Evolutionary conservation across 1,284 basidiomycete species (phyloP).

Genomic region (Kalmanozyma brasiliensis): DNA sequence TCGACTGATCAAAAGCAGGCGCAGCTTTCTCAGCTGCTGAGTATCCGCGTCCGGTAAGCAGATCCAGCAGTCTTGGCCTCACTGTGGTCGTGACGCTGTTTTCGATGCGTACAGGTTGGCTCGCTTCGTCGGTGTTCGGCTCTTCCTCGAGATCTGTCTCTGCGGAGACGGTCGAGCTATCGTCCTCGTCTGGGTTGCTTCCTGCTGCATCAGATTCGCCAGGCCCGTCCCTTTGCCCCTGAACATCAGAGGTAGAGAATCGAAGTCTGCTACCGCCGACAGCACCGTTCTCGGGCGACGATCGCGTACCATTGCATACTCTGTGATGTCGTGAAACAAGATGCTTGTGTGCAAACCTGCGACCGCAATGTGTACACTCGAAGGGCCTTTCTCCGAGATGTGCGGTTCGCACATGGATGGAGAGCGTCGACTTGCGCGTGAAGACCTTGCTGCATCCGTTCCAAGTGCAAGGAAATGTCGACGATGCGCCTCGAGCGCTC

Average conservation of each 20-base stretch:
- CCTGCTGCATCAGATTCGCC: slow-evolving; percentile 5
- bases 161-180: neutral
- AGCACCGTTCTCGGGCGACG: slow-evolving; percentile 11
- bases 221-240: neutral
- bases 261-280: slow-evolving; percentile 28
- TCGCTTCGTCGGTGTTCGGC: neutral
- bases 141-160: neutral
- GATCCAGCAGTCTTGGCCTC: slow-evolving; percentile 28
- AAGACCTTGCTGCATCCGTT: slow-evolving; percentile 44
- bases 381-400: slow-evolving; percentile 53
- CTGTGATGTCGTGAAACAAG: slow-evolving; percentile 47
- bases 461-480: slow-evolving; percentile 29
- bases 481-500: slow-evolving; percentile 1
- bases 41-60: slow-evolving; percentile 44
- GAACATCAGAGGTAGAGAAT: slow-evolving; percentile 13
- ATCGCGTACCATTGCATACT: slow-evolving; percentile 11
- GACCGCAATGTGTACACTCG: slow-evolving; percentile 41
- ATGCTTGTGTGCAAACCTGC: slow-evolving; percentile 52
- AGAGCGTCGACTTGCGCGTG: slow-evolving; percentile 40
- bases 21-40: neutral
- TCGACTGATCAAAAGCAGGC: neutral
- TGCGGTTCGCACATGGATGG: slow-evolving; percentile 41
- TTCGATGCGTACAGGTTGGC: neutral
- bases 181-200: neutral
- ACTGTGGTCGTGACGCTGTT: neutral